Base-by-base conservation (phyloP, 768 basidiomycete species). In the Agaricus bisporus region DNA sequence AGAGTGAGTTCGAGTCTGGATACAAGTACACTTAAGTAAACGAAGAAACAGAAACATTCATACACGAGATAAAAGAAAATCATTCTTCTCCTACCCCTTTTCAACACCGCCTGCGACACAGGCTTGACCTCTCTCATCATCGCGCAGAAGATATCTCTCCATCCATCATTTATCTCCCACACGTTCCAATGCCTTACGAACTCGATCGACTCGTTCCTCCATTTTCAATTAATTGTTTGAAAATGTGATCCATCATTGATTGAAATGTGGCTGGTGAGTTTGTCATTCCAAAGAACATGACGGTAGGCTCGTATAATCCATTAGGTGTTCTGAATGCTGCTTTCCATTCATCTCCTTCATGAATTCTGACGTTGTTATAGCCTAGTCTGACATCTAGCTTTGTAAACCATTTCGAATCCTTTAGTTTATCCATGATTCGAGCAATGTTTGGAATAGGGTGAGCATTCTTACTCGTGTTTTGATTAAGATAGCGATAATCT, bases 391-490 rank as follows among this genome's bases (percentile, higher is more conserved):
- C 36, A 28, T 54, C 47, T 18, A 57, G 29, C 35, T 54, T 54
- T 18, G 52, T 49, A 26, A 50, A 58, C n/a, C 25, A 54, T 45
- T 38, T 25, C 2, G 49, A 38, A 29, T 52, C 57, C 22, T 54
- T 49, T 4, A 50, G 26, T 36, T 49, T 44, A 41, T 51, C 43
- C 12, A 73, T 51, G 3, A 73, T 47, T n/a, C 72, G 64, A 1
- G 60, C 56, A 44, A 74, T 65, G 2, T 68, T 63, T 0, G 69
- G 70, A 3, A 74, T 59, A 2, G 67, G 71, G 44, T 73, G 70
- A 3, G 45, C 45, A 51, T 73, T 46, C 28, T 66, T 62, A 12
- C 66, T 61, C 0, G 70, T 71, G 49, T 68, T 62, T 0, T 64
- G 55, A 41, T 73, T 74, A 0, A 73, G 63, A 1, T 57, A 46